Base-by-base conservation (phyloP, 106 monocot species). In the Allium sativum region DNA sequence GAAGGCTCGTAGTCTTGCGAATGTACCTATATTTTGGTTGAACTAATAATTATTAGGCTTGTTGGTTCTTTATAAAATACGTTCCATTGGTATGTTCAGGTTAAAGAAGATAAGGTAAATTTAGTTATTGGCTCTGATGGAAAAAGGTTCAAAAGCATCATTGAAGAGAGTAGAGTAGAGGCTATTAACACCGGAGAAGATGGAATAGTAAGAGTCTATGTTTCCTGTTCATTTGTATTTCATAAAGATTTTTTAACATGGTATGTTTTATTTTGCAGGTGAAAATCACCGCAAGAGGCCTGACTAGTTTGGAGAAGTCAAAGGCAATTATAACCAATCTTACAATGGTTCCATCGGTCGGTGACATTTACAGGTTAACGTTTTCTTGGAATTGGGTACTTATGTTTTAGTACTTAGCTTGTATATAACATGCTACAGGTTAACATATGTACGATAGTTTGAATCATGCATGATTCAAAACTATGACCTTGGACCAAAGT, bases 121-220 rank as follows among this genome's bases (percentile, higher is more conserved):
- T 67, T 64, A 40, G 90, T 96, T 47, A 96, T 96, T 84, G 95
- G 95, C 42, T 45, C 84, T 58, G 95, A 90, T 55, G 95, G 95
- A 46, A 96, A 96, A 78, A 96, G 84, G 63, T 74, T 96, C 40
- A 90, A 81, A 75, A 84, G 89, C 73, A 96, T 96, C 60, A 96
- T 96, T 68, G 95, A 96, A 70, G 90, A 96, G 70, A 84, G 87
- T 70, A 90, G 95, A 66, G 87, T 96, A 44, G 84, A 90, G 14
- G 65, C 86, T 18, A 96, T 96, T 68, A 87, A 96, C 40, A 70
- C 95, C 7, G 79, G 80, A 75, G 90, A 90, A 56, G 62, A 87
- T 77, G 95, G 95, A 44, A 73, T 77, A 45, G 95, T 96, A 87
- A 80, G 79, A 31, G 31, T 31, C 31, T 5, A 31, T 31, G 5